Evolutionary conservation across 257 asterid species (phyloP), one percentile per base, ranked within the genome.

Genomic region (Nicotiana noctiflora): DNA sequence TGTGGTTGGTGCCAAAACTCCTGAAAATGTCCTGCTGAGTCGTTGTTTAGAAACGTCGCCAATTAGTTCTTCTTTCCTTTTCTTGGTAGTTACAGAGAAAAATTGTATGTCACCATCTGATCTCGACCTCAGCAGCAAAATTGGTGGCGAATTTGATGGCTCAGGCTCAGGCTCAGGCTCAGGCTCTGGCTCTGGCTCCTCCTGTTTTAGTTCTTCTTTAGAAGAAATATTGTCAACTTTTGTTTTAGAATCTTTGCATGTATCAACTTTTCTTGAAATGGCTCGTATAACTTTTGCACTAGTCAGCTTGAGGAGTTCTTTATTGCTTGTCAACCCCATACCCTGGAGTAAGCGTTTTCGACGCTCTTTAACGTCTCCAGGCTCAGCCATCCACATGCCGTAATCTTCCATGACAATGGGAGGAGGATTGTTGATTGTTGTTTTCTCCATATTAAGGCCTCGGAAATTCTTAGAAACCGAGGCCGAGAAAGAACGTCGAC

Each of bases 351-450:
- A 77, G 60, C 84, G 84, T 29, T 80, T 80, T 21, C 86, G 80
- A 0, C 86, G 84, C 17, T 84, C 86, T 29, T 81, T 80, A 11
- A 84, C 79, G 27, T 81, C 83, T 27, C 84, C 84, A 0, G 86
- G 86, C 9, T 92, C 98, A 2, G 97, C 68, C 93, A 86, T 91
- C 99, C 98, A 96, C 95, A 96, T 85, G 61, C 90, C 93, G 10
- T 96, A 96, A 67, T 87, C 86, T 5, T 83, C 93, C 77, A 63
- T 40, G 64, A 82, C 14, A 77, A 81, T 29, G 85, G 76, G 23
- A 88, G 77, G 46, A 62, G 70, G 44, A 27, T 64, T 17, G 0
- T 37, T 9, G 31, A 37, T 44, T 19, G 0, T 4, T 0, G 21
- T 79, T 27, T 7, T 18, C 51, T 5, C 66, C 75, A 15, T 84